Conservation (phyloP, 768 basidiomycete genomes). For the Phallus indusiatus region DNA sequence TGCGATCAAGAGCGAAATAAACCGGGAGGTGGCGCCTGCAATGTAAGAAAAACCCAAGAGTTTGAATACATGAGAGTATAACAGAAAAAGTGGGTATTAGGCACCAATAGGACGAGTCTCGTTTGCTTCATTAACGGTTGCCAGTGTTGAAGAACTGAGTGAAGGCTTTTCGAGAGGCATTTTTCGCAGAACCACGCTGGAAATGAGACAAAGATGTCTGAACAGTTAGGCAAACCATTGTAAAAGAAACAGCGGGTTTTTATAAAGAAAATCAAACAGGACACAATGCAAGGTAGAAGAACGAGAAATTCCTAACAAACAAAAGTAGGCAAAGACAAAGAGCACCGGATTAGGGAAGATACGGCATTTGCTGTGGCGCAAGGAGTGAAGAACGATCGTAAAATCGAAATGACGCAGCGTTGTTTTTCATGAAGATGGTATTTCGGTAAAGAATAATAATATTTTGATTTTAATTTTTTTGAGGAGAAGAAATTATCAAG, state of each 20-base stretch:
- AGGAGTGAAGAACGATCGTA: not conserved
- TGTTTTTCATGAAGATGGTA: not conserved
- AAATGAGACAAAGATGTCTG: not conserved
- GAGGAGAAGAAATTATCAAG: not conserved
- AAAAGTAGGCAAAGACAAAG: not conserved
- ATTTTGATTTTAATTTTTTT: not conserved
- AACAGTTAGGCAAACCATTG: not conserved
- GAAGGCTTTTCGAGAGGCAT: not conserved
- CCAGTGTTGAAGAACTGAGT: not conserved
- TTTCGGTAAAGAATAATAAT: not conserved
- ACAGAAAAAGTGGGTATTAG: not conserved
- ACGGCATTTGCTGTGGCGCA: not conserved
- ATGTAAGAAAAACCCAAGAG: not conserved
- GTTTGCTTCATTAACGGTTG: not conserved
- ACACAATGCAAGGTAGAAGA: not conserved
- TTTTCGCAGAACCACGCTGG: not conserved
- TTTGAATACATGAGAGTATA: not conserved
- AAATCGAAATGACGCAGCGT: not conserved
- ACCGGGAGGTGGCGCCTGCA: not conserved
- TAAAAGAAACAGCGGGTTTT: not conserved
- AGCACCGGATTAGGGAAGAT: not conserved
- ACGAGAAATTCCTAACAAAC: not conserved
- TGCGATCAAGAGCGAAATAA: slow-evolving; percentile 46
- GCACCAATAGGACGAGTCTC: not conserved
- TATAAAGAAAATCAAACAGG: not conserved